Conservation (phyloP, 2,329 filamentous ascomycete species). For the Dactylellina haptotyla region DNA sequence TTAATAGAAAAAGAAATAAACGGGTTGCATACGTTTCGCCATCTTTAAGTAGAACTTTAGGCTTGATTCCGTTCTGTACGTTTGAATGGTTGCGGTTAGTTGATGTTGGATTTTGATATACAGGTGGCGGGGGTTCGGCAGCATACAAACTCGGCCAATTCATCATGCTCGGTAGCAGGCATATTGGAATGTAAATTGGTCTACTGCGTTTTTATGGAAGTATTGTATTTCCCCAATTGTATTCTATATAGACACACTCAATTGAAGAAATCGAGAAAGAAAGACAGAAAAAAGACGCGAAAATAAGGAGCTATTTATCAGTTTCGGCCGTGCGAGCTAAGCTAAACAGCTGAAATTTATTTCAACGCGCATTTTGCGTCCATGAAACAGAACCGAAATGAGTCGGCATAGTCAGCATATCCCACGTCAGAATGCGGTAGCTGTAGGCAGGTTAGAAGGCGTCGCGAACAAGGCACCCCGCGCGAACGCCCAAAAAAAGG, state of each 20-base stretch:
- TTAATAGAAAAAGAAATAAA: neutral
- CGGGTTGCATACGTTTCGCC: conserved; percentile 42
- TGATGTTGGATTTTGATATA: conserved; percentile 1
- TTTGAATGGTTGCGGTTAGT: neutral
- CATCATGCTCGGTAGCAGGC: conserved; percentile 50
- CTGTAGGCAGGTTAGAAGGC: neutral
- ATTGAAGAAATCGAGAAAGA: neutral
- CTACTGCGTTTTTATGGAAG: too few relatives aligned
- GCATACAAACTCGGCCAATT: conserved; percentile 55
- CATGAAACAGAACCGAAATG: conserved; percentile 14
- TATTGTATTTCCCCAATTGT: neutral
- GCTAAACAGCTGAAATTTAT: neutral
- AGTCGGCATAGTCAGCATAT: conserved; percentile 24
- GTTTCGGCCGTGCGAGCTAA: neutral
- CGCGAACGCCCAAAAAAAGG: neutral
- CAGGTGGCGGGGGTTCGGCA: neutral
- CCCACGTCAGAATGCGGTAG: neutral
- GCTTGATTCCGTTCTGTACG: conserved; percentile 55
- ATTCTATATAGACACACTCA: too few relatives aligned
- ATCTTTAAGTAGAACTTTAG: conserved; percentile 53
- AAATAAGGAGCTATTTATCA: conserved; percentile 18
- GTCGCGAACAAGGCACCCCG: conserved; percentile 7
- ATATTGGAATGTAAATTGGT: conserved; percentile 3
- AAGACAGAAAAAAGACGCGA: neutral
- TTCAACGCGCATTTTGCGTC: neutral